These are phyloP conservation scores for Sporobolomyces roseus DNA, from an alignment of 768 basidiomycete species.

Conservation along the genomic window DNA sequence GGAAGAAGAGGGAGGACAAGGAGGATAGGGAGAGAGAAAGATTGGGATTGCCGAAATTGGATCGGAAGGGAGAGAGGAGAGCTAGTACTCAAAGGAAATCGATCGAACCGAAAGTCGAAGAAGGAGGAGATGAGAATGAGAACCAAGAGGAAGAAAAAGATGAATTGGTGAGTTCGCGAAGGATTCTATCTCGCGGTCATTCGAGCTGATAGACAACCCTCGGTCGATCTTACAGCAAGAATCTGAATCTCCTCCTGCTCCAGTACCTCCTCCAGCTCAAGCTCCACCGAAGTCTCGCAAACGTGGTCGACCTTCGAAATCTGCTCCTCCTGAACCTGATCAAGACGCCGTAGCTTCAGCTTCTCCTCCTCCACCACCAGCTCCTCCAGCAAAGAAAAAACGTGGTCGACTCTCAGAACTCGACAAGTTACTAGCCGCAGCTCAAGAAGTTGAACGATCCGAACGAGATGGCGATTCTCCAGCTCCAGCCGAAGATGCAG, in stretches of 20 bases:
- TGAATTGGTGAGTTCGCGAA: background rate
- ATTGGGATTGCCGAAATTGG: constrained; percentile 16
- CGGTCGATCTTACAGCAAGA: background rate
- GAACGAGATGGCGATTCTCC: constrained; percentile 1
- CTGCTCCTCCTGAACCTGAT: background rate
- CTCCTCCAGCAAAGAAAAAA: constrained; percentile 34
- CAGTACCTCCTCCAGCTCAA: background rate
- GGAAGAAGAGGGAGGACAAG: constrained; percentile 42
- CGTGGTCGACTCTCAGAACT: constrained; percentile 50
- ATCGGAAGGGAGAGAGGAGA: constrained; percentile 36
- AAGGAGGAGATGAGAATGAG: constrained; percentile 28
- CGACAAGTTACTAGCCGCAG: constrained; percentile 18
- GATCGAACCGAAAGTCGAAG: too few relatives aligned
- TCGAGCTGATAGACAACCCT: background rate
- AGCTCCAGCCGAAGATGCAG: background rate
- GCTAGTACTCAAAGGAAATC: too few relatives aligned
- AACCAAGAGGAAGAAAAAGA: constrained; percentile 18
- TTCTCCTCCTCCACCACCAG: background rate
- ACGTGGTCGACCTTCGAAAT: constrained; percentile 46
- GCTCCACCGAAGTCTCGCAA: constrained; percentile 12
- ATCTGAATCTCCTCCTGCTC: background rate
- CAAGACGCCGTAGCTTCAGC: background rate
- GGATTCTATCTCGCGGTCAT: too few relatives aligned
- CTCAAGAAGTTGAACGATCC: constrained; percentile 46
- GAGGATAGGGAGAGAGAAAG: constrained; percentile 40